Base-by-base conservation (phyloP, 495 filamentous ascomycete species). In the Penicillium steckii region DNA sequence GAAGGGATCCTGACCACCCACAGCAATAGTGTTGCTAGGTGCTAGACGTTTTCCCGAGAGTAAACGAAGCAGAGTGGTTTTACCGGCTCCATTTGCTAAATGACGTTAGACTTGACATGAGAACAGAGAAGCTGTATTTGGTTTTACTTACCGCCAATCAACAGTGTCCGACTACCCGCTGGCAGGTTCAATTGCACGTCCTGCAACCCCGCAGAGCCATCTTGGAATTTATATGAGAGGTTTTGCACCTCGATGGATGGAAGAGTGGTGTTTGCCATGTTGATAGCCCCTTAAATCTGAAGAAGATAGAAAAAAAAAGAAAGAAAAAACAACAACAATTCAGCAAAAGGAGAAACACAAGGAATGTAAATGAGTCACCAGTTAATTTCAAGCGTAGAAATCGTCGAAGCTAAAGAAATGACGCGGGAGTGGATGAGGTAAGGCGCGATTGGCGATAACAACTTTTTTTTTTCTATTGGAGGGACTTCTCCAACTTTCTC, bases 1-100 rank as follows among this genome's bases (percentile, higher is more conserved):
- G 81, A 99, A 97, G 7, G 94, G 94, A 73, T 97, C 95, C 24
- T 88, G 80, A 46, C 88, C 89, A 27, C 80, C 85, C 35, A 99
- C 84, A 50, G 69, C 67, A 60, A 99, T 84, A 19, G 83, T 85
- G 56, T 78, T 71, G 24, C 68, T 68, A 0, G 95, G 95, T 2
- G 94, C 87, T 49, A 99, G 85, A 19, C 91, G 89, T 70, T 96
- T 97, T 54, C 94, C 94, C n/a, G 89, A 87, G 38, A 95, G 81
- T 25, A 90, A 78, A 49, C 87, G 92, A 37, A 99, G 87, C 26
- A 99, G 84, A 3, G 94, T 97, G 18, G 95, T 97, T 66, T 99
- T 99, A 35, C 94, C 94, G 15, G 95, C 93, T 62, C 94, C 94
- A 70, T 99, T 99, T 51, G 95, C 86, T 89, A 18, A 42, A 12